These are phyloP conservation scores for Penicillium longicatenatum DNA, from an alignment of 495 filamentous ascomycete species.

Conservation along the genomic window DNA sequence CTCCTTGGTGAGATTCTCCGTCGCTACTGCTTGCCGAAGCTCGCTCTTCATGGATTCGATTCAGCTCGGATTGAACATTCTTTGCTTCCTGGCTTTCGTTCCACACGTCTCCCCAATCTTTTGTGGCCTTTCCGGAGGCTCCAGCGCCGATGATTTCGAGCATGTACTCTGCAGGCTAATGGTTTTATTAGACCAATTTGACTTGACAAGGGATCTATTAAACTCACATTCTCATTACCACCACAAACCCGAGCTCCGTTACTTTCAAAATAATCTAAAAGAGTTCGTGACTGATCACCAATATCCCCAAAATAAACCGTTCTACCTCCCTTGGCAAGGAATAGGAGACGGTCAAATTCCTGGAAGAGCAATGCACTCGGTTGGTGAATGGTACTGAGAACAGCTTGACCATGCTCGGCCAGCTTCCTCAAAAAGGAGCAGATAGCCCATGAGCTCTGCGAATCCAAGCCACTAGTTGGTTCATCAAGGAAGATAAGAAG, in stretches of 20 bases:
- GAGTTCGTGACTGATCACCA: slow-evolving; percentile 67
- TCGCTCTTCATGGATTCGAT: slow-evolving; percentile 10
- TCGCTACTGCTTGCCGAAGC: not conserved
- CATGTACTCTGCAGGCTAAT: slow-evolving; percentile 80
- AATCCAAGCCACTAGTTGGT: slow-evolving; percentile 84
- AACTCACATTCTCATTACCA: slow-evolving; percentile 67
- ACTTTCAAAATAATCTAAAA: slow-evolving; percentile 75
- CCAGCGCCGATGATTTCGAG: slow-evolving; percentile 81
- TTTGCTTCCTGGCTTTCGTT: slow-evolving; percentile 64
- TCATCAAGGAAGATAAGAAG: slow-evolving; percentile 96
- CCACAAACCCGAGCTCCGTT: slow-evolving; percentile 63
- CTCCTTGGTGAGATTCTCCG: slow-evolving; percentile 39
- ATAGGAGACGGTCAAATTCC: slow-evolving; percentile 83
- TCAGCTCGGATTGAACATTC: slow-evolving; percentile 62
- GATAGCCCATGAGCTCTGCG: slow-evolving; percentile 71
- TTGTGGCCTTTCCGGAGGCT: slow-evolving; percentile 61
- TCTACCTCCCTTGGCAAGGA: slow-evolving; percentile 64
- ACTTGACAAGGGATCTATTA: slow-evolving; percentile 69
- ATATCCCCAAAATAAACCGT: slow-evolving; percentile 93
- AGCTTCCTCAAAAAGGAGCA: slow-evolving; percentile 76
- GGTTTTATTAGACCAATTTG: not conserved
- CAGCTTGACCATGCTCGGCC: slow-evolving; percentile 80
- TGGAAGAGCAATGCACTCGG: slow-evolving; percentile 90
- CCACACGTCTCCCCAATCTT: slow-evolving; percentile 74
- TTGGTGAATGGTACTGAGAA: slow-evolving; percentile 95